Conservation (phyloP, 164 flowering plant species). For the Vitis amurensis region DNA sequence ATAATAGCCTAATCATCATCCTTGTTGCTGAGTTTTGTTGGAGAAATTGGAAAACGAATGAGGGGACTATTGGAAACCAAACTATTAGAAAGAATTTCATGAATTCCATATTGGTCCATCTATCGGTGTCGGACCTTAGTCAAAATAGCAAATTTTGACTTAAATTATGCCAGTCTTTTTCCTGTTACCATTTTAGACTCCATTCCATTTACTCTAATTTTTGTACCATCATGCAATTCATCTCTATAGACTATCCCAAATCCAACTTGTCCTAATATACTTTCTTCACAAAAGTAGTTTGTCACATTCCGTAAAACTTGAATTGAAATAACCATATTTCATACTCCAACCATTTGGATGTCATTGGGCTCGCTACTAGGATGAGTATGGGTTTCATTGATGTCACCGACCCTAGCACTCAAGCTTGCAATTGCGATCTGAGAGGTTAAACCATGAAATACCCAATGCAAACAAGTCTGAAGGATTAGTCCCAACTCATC, state of each 20-base stretch:
- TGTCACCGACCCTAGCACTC: slow-evolving; percentile 56
- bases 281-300: slow-evolving; percentile 56
- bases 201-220: slow-evolving; percentile 82
- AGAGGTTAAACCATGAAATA: too few relatives aligned
- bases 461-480: too few relatives aligned
- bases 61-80: too few relatives aligned
- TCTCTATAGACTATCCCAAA: slow-evolving; percentile 79
- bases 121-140: slow-evolving; percentile 77
- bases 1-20: too few relatives aligned
- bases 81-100: slow-evolving; percentile 20
- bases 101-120: too few relatives aligned
- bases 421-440: slow-evolving; percentile 71
- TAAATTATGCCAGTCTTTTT: slow-evolving; percentile 63
- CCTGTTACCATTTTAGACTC: slow-evolving; percentile 56
- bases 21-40: too few relatives aligned
- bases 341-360: slow-evolving; percentile 70
- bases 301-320: slow-evolving; percentile 72
- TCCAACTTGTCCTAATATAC: slow-evolving; percentile 69
- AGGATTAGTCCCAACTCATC: too few relatives aligned
- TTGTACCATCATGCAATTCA: slow-evolving; percentile 74
- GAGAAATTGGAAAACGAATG: too few relatives aligned
- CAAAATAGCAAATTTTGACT: slow-evolving; percentile 76
- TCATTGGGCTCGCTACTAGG: slow-evolving; percentile 44
- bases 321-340: slow-evolving; percentile 73
- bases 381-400: slow-evolving; percentile 42